A percentile compares a stretch with the other conserved stretches of the same genome.
Evolutionary conservation across 176 grass and related monocot genomes (phyloP).

Genomic region (Zea luxurians): DNA sequence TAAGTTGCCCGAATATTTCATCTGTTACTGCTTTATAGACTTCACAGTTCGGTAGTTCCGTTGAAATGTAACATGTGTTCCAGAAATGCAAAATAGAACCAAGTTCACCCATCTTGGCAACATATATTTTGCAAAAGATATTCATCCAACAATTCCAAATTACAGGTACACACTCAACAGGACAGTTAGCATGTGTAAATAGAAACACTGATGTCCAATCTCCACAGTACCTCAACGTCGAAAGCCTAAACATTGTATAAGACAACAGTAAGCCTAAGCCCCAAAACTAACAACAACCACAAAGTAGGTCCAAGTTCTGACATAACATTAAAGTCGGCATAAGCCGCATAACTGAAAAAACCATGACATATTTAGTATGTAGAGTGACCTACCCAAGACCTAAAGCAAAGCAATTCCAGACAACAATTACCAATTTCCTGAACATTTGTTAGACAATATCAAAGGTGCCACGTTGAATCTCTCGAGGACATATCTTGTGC

Average conservation of each 20-base stretch:
- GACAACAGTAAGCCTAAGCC: conserved; percentile 7
- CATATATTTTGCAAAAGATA: background rate
- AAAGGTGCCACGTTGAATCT: background rate
- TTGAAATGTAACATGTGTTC: conserved; percentile 2
- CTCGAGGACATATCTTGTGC: no score
- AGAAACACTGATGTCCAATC: background rate
- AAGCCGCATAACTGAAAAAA: background rate
- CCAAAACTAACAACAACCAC: conserved; percentile 4
- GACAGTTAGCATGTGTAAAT: background rate
- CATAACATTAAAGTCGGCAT: background rate
- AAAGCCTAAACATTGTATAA: background rate
- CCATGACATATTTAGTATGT: background rate
- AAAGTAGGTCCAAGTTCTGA: background rate
- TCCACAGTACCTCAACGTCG: background rate
- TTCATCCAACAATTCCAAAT: conserved; percentile 8
- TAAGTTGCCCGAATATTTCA: background rate
- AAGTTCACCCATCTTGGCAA: background rate
- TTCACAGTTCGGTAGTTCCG: background rate
- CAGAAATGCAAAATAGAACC: conserved; percentile 18
- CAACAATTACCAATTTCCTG: background rate
- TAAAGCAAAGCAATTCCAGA: background rate
- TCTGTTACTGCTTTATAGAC: background rate
- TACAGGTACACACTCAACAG: background rate
- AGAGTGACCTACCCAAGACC: background rate
- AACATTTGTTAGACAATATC: conserved; percentile 14